These are phyloP conservation scores for Globisporangium barbulae DNA, from an alignment of 352 stramenopile species.

Conservation along the genomic window DNA sequence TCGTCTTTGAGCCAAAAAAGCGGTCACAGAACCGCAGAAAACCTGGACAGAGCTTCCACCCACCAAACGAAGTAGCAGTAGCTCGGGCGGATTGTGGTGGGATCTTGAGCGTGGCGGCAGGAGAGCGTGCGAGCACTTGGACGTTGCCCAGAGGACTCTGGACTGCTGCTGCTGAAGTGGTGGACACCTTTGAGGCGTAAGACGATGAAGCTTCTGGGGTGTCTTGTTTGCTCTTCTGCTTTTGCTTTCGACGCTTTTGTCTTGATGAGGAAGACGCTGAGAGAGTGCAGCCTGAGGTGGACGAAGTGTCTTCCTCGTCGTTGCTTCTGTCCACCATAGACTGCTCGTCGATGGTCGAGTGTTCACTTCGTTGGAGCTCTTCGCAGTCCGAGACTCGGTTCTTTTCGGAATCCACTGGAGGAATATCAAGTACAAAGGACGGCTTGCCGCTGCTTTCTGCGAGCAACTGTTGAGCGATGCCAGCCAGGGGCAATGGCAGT, in stretches of 20 bases:
- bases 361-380: slow-evolving; percentile 10
- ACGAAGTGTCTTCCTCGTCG: background rate
- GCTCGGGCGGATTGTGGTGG: background rate
- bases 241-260: slow-evolving; percentile 27
- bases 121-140: background rate
- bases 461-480: background rate
- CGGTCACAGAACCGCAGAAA: slow-evolving; percentile 67
- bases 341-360: slow-evolving; percentile 12
- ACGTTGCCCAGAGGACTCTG: background rate
- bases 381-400: slow-evolving; percentile 3
- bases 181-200: background rate
- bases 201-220: background rate
- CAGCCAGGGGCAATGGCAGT: background rate
- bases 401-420: slow-evolving; percentile 7
- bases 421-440: slow-evolving; percentile 4
- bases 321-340: slow-evolving; percentile 5
- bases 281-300: background rate
- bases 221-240: slow-evolving; percentile 26
- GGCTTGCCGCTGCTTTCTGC: background rate
- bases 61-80: slow-evolving; percentile 16
- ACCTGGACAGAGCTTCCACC: slow-evolving; percentile 62
- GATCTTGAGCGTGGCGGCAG: background rate
- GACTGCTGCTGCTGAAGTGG: background rate
- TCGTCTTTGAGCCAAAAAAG: slow-evolving; percentile 36
- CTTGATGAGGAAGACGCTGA: slow-evolving; percentile 21